These are phyloP conservation scores for Phalaenopsis hybrid DNA, from an alignment of 116 monocot species.

Conservation along the genomic window DNA sequence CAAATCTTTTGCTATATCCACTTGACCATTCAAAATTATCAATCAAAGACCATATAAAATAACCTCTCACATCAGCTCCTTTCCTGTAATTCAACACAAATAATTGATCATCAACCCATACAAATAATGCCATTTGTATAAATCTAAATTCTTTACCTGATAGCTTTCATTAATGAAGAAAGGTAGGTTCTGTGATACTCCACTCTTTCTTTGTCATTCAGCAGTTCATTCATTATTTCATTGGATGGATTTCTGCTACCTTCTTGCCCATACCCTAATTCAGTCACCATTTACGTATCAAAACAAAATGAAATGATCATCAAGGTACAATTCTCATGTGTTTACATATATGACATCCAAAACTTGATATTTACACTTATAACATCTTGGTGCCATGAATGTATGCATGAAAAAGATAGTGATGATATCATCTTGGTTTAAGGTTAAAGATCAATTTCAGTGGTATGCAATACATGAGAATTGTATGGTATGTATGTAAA, in stretches of 20 bases:
- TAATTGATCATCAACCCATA: background rate
- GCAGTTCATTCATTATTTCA: conserved; percentile 10
- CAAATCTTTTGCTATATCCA: conserved; percentile 43
- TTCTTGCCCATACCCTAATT: conserved; percentile 35
- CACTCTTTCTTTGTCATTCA: conserved; percentile 38
- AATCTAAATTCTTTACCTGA: conserved; percentile 27
- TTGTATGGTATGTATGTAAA: no score
- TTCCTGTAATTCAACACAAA: conserved; percentile 16
- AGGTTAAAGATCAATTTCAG: no score
- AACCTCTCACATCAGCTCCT: conserved; percentile 57
- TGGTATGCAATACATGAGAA: no score
- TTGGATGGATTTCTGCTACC: background rate
- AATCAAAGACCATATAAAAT: conserved; percentile 44
- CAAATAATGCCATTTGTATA: background rate
- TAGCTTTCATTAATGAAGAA: conserved; percentile 21
- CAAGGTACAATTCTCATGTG: no score
- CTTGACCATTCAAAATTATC: conserved; percentile 57
- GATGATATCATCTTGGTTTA: background rate
- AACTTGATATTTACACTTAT: no score
- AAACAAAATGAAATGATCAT: background rate
- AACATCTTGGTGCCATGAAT: no score
- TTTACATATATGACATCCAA: no score
- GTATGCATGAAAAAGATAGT: background rate
- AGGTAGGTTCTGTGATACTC: conserved; percentile 36
- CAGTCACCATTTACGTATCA: background rate